Evolutionary conservation across 2,329 filamentous ascomycete species (phyloP), one percentile per base, ranked within the genome.

Genomic region (Ophiostoma angusticollis): DNA sequence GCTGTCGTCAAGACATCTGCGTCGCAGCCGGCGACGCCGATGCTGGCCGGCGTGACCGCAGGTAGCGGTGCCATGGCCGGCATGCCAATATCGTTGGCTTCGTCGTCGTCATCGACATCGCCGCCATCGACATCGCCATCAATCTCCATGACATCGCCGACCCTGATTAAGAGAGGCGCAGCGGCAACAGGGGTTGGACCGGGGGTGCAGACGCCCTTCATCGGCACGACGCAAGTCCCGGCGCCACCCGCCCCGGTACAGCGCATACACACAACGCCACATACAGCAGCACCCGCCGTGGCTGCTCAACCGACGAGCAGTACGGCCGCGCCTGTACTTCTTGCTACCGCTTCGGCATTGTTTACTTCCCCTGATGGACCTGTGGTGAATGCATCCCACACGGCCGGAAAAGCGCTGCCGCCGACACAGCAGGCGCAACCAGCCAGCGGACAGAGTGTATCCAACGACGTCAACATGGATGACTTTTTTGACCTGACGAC

Each of bases 251-350:
- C 31, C 11, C 46, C 49, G 5, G 51, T 48, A 12, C 52, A 53
- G 37, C 50, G 54, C 21, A 32, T 42, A 6, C 35, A n/a, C n/a
- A n/a, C 40, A 12, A 38, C 40, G 0, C 40, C 35, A 2, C 24
- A 18, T 9, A 27, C 52, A 45, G 24, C 52, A 45, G 24, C 51
- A 44, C 27, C 48, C 48, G 17, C 44, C 50, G 14, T 36, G 24
- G 18, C 22, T 27, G 24, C 29, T 8, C 24, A 14, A 16, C 16
- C 30, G 7, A 9, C 25, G 6, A 31, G 7, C 4, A 17, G 7
- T 4, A 18, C 37, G 7, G 14, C 31, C 6, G 23, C 17, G 22
- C 23, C 11, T 14, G 21, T 29, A 8, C 14, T 18, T 4, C 5
- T 17, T 13, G 12, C 29, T 9, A 19, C n/a, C 8, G 22, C 16